Base-by-base conservation (phyloP, 1,284 basidiomycete species). In the Microbotryum violaceum region DNA sequence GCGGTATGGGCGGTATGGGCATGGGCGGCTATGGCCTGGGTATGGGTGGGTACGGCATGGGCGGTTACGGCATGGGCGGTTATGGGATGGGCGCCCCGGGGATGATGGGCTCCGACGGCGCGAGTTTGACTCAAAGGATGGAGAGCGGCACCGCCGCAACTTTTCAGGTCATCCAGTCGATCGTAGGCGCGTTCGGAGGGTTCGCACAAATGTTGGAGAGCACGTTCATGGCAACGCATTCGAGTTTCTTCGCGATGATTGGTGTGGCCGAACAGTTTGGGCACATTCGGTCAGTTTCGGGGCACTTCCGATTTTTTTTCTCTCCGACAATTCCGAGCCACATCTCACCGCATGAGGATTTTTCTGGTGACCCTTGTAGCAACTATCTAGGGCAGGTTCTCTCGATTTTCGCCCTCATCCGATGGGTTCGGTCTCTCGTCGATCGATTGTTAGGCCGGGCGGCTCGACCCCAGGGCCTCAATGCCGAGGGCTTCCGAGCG, bases 151-250 rank as follows among this genome's bases (percentile, higher is more conserved):
- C 73, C 48, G 61, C 62, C 20, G 69, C 70, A 12, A 70, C 68
- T 20, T 98, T 99, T 71, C 83, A 89, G 21, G 85, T 99, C 61
- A 81, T 99, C 52, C 91, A 96, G 72, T 89, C 87, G 44, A 89
- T 98, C 73, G 94, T 98, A 49, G 90, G 92, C 67, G 96, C 94
- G 2, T 97, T 98, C 76, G 85, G 87, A 0, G 93, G 93, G 16
- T 87, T 99, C 64, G 89, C 96, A 0, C 96, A 98, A 76, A 94
- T 99, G 85, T 85, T 99, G 70, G 94, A 98, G 76, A 88, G 85
- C 49, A 98, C 96, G 4, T 98, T 97, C 77, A 91, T 97, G 88
- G 96, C 96, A 4, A 99, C 96, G 0, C 96, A 99, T 48, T 92
- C 89, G 5, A 88, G 85, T 49, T 98, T 99, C 79, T 98, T 97